Evolutionary conservation across 352 stramenopile genomes (phyloP), one percentile per base, ranked within the genome.

Genomic region (Blastocystis sp.): DNA sequence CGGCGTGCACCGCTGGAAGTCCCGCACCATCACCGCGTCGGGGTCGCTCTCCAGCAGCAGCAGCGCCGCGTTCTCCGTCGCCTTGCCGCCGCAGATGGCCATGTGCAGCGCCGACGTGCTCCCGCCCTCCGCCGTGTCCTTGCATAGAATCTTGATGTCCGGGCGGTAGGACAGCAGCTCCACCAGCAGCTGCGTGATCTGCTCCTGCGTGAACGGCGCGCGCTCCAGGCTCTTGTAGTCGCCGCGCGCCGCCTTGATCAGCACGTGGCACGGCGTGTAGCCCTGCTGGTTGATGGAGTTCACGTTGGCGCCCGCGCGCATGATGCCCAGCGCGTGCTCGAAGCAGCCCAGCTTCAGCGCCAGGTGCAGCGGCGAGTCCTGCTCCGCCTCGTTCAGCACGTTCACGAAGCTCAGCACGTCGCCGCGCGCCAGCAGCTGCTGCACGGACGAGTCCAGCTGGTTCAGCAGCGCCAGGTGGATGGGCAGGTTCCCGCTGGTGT

Each of bases 281-380:
- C 78, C 78, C 0, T 61, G n/a, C 9, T 38, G 42, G 45, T 88
- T 79, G 14, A 65, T 24, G 45, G 34, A 34, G 34, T 76, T 88
- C 19, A 88, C 61, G 45, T 88, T 57, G 21, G 21, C 62, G 21
- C 78, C 78, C 24, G 40, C 4, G 2, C 42, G 21, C 0, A 79
- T 48, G 21, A 88, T 88, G 10, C 38, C 19, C 34, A 76, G 24
- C 19, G 78, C 28, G 11, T 79, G 52, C 2, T 88, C 78, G 21
- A 59, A 78, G 24, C 45, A 76, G 38, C 78, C 78, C n/a, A 79
- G 48, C 52, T 88, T 71, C 11, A 88, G 61, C 21, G 78, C 57
- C 14, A 88, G 52, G 14, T 77, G 78, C 45, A 88, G 59, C 38
- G 78, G 78, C n/a, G 78, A 38, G n/a, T 88, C 48, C 57, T 60